Evolutionary conservation across 768 basidiomycete genomes (phyloP).

Genomic region (Collybia sp.): DNA sequence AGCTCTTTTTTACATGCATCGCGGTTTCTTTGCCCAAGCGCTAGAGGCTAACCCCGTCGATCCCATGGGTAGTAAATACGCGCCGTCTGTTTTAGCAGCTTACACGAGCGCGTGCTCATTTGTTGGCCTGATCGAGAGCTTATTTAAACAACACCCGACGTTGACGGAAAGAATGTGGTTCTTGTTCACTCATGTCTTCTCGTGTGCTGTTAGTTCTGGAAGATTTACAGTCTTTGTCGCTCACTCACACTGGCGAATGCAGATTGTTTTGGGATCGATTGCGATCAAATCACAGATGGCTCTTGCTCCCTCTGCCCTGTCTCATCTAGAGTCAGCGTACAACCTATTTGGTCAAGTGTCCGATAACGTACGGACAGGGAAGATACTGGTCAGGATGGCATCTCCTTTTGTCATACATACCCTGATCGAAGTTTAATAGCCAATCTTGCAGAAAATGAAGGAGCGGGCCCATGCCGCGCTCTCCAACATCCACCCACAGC

Average conservation of each 20-base stretch:
- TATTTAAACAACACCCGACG: slow-evolving; percentile 61
- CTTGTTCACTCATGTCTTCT: slow-evolving; percentile 68
- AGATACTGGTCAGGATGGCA: slow-evolving; percentile 45
- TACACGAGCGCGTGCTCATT: slow-evolving; percentile 68
- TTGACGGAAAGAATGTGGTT: slow-evolving; percentile 73
- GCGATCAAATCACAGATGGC: slow-evolving; percentile 61
- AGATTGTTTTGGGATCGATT: slow-evolving; percentile 72
- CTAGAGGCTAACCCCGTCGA: slow-evolving; percentile 58
- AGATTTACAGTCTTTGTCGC: background rate
- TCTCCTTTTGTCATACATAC: background rate
- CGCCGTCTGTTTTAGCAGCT: slow-evolving; percentile 62
- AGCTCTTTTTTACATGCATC: slow-evolving; percentile 73
- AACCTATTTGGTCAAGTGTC: slow-evolving; percentile 53
- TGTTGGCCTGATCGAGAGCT: slow-evolving; percentile 58
- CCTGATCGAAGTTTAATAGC: slow-evolving; percentile 27
- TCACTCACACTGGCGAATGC: slow-evolving; percentile 2
- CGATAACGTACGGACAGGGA: slow-evolving; percentile 47
- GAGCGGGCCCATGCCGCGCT: slow-evolving; percentile 47
- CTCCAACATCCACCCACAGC: slow-evolving; percentile 17
- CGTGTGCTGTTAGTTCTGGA: slow-evolving; percentile 49
- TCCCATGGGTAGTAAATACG: slow-evolving; percentile 67
- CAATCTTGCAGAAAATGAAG: slow-evolving; percentile 54
- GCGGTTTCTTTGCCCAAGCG: slow-evolving; percentile 70
- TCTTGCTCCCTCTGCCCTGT: slow-evolving; percentile 61
- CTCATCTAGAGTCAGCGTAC: slow-evolving; percentile 60